These are phyloP conservation scores for Monosiga brevicollis DNA, from an alignment of 78 protist species.

Conservation along the genomic window DNA sequence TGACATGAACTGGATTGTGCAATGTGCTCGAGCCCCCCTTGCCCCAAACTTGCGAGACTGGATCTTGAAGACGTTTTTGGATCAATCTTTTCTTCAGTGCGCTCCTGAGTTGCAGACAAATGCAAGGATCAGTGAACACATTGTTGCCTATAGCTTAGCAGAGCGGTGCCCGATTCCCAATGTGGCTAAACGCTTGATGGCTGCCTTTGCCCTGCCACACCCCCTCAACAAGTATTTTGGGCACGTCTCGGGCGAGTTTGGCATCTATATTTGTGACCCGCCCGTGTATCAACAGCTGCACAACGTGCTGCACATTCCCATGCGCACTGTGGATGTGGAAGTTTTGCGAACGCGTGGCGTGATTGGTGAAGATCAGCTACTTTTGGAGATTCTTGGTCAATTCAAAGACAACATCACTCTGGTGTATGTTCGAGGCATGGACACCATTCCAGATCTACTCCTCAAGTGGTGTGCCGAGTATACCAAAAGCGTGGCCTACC, in stretches of 20 bases:
- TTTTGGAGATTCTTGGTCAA: background rate
- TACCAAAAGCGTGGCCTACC: background rate
- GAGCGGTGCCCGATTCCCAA: too few species aligned
- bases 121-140: too few species aligned
- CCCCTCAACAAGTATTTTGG: background rate
- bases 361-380: background rate
- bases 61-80: too few species aligned
- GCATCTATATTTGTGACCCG: background rate
- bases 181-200: too few species aligned
- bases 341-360: background rate
- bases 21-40: too few species aligned
- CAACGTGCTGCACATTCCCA: background rate
- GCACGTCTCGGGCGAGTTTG: background rate
- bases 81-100: too few species aligned
- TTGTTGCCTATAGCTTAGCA: too few species aligned
- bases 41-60: too few species aligned
- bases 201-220: background rate
- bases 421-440: background rate
- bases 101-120: too few species aligned
- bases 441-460: background rate
- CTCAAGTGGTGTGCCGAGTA: constrained; percentile 4
- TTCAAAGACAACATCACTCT: background rate
- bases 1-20: too few species aligned
- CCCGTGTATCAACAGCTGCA: background rate
- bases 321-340: background rate